Conservation (phyloP, 2,329 filamentous ascomycete genomes). For the Orbilia oligospora region DNA sequence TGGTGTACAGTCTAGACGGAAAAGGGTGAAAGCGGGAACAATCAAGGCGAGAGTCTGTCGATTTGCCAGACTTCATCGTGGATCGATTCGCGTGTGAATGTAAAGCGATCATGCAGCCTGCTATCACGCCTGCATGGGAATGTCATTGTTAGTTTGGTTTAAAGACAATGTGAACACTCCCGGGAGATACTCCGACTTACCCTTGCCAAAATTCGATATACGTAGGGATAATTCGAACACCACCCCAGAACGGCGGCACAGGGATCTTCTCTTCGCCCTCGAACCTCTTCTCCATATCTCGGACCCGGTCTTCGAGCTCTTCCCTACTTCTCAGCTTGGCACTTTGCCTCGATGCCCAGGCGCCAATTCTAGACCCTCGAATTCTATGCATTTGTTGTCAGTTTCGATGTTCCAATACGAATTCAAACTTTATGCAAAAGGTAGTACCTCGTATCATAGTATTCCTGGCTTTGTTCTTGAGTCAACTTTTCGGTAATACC, state of each 20-base stretch:
- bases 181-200: conserved; percentile 56
- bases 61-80: conserved; percentile 75
- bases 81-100: conserved; percentile 77
- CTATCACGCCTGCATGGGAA: conserved; percentile 81
- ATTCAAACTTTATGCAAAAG: conserved; percentile 10
- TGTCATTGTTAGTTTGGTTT: conserved; percentile 41
- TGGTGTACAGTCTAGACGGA: conserved; percentile 54
- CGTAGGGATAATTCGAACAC: conserved; percentile 85
- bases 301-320: conserved; percentile 82
- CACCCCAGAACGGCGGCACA: conserved; percentile 95
- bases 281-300: conserved; percentile 82
- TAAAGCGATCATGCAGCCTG: conserved; percentile 92
- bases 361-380: conserved; percentile 85
- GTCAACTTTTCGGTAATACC: conserved; percentile 78
- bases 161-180: conserved; percentile 1
- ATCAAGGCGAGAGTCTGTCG: conserved; percentile 80
- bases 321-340: conserved; percentile 79
- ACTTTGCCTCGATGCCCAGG: conserved; percentile 94
- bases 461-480: conserved; percentile 78
- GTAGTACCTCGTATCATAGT: conserved; percentile 74
- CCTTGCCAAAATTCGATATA: conserved; percentile 86
- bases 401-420: not conserved
- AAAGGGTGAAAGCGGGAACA: not conserved
- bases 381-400: conserved; percentile 76
- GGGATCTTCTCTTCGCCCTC: conserved; percentile 83